Percentiles rank a stretch among this genome's conserved stretches.
These are phyloP conservation scores for Phytopythium litorale DNA, from an alignment of 352 stramenopile genomes.

Conservation along the genomic window DNA sequence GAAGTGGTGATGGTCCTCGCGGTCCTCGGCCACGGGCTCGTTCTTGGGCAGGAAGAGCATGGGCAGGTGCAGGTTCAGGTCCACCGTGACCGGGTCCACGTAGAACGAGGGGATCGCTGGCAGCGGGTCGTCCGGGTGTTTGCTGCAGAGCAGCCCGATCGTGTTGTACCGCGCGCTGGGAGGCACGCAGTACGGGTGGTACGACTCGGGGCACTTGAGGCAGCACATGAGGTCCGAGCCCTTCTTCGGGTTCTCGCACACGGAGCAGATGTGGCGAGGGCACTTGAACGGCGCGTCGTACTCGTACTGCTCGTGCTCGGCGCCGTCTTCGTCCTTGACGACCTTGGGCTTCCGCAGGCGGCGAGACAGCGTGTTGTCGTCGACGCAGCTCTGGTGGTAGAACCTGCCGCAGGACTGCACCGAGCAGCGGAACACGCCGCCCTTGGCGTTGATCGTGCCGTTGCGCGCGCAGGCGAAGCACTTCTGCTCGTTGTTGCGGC, in stretches of 20 bases:
- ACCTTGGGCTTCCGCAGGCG: slow-evolving; percentile 37
- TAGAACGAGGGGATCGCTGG: slow-evolving; percentile 75
- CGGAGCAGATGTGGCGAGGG: slow-evolving; percentile 80
- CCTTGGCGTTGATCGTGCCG: slow-evolving; percentile 83
- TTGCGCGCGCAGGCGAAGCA: slow-evolving; percentile 89
- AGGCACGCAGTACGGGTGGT: slow-evolving; percentile 92
- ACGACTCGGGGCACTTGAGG: slow-evolving; percentile 90
- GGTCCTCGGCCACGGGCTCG: slow-evolving; percentile 44
- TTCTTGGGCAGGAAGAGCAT: slow-evolving; percentile 76
- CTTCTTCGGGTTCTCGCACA: slow-evolving; percentile 78
- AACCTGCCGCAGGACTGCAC: slow-evolving; percentile 72
- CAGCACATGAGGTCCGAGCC: slow-evolving; percentile 85
- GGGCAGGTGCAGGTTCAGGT: slow-evolving; percentile 71
- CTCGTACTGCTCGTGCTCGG: slow-evolving; percentile 46
- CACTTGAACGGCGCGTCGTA: slow-evolving; percentile 85
- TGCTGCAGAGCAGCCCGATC: slow-evolving; percentile 88
- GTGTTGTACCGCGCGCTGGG: slow-evolving; percentile 91
- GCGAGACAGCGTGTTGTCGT: slow-evolving; percentile 54
- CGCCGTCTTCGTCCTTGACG: slow-evolving; percentile 16
- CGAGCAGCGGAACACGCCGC: slow-evolving; percentile 75
- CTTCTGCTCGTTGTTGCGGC: slow-evolving; percentile 78
- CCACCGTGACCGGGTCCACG: slow-evolving; percentile 70
- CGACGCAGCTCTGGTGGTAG: slow-evolving; percentile 81
- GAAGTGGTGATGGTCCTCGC: slow-evolving; percentile 74
- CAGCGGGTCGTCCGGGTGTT: slow-evolving; percentile 75